phyloP scores from a whole-genome alignment of 768 basidiomycete species.

The Russula foetens region DNA sequence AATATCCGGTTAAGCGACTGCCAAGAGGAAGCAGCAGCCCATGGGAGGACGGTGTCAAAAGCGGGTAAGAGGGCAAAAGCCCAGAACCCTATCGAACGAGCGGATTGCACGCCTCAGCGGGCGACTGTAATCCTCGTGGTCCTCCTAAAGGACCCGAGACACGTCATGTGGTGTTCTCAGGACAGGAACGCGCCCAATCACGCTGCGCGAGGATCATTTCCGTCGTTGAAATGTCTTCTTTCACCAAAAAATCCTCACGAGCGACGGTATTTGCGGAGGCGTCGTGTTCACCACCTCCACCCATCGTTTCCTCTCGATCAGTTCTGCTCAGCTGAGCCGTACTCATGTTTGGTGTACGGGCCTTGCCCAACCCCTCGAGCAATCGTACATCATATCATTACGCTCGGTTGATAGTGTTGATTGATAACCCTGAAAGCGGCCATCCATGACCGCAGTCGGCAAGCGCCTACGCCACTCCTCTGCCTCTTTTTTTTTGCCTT shows the following conservation, averaged over 20 bases:
- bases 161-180: neutral
- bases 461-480: too few species aligned
- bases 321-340: too few species aligned
- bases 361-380: neutral
- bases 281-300: neutral
- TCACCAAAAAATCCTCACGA: too few species aligned
- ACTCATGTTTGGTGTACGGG: too few species aligned
- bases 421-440: neutral
- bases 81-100: neutral
- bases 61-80: neutral
- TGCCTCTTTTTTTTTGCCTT: too few species aligned
- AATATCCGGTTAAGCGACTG: conserved; percentile 40
- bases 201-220: conserved; percentile 26
- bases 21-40: conserved; percentile 39
- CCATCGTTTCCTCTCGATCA: too few species aligned
- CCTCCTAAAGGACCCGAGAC: neutral
- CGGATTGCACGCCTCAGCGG: neutral
- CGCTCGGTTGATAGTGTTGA: neutral
- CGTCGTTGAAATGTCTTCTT: too few species aligned
- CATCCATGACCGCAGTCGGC: neutral
- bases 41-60: conserved; percentile 21
- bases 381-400: too few species aligned
- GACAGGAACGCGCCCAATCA: conserved; percentile 26
- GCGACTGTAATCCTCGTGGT: too few species aligned
- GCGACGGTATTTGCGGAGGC: conserved; percentile 34